Evolutionary conservation across 2,329 filamentous ascomycete species (phyloP).

Genomic region (Aspergillus fructus): DNA sequence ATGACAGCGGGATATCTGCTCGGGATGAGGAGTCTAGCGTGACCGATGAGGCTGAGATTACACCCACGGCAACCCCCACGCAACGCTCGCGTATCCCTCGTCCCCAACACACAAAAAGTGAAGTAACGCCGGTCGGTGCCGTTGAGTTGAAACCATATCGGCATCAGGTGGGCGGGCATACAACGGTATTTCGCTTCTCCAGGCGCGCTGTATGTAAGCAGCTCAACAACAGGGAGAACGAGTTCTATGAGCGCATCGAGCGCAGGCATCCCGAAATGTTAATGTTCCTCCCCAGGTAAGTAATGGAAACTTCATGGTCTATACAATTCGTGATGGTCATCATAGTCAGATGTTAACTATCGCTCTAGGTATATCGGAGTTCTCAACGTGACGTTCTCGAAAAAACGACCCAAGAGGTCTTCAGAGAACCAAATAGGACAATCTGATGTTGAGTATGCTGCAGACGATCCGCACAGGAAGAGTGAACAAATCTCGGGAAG

Average conservation of each 20-base stretch:
- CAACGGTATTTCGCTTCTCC: slow-evolving; percentile 93
- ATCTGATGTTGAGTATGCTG: slow-evolving; percentile 14
- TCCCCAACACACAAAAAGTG: slow-evolving; percentile 29
- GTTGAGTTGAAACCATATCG: slow-evolving; percentile 96
- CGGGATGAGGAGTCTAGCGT: slow-evolving; percentile 54
- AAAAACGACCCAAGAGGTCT: slow-evolving; percentile 60
- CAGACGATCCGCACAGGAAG: slow-evolving; percentile 8
- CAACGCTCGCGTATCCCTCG: slow-evolving; percentile 27
- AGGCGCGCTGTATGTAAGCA: slow-evolving; percentile 95
- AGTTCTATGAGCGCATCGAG: slow-evolving; percentile 97
- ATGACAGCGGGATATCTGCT: slow-evolving; percentile 43
- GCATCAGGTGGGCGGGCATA: slow-evolving; percentile 96
- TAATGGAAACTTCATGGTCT: slow-evolving; percentile 35
- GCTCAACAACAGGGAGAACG: slow-evolving; percentile 95
- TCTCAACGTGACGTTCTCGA: slow-evolving; percentile 91
- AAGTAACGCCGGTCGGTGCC: slow-evolving; percentile 68
- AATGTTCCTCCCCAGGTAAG: slow-evolving; percentile 79
- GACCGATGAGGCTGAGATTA: slow-evolving; percentile 54
- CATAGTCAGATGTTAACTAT: slow-evolving; percentile 6
- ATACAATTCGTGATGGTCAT: background rate
- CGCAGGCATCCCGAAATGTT: slow-evolving; percentile 84
- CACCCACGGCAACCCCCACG: slow-evolving; percentile 48
- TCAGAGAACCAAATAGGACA: slow-evolving; percentile 30
- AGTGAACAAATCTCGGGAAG: slow-evolving; percentile 14
- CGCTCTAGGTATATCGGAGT: slow-evolving; percentile 84